Evolutionary conservation across 805 yeast species (phyloP).

Genomic region (Blastobotrys terrestris): DNA sequence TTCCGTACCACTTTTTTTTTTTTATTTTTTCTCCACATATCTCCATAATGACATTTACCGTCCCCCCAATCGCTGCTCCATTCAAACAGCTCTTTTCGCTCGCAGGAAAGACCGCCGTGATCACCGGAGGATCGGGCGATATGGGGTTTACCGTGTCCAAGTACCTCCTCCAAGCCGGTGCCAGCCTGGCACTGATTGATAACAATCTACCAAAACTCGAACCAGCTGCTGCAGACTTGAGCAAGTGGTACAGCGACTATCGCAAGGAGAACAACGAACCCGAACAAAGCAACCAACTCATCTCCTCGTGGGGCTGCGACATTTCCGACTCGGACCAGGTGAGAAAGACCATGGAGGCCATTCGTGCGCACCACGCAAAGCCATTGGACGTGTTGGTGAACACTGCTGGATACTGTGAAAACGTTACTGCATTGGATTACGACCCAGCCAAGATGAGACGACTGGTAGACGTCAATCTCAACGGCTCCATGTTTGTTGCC

Average conservation of each 20-base stretch:
- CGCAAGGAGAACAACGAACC: conserved; percentile 3
- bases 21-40: background rate
- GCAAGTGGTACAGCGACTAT: conserved; percentile 39
- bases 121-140: conserved; percentile 83
- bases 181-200: conserved; percentile 68
- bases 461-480: conserved; percentile 61
- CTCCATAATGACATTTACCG: background rate
- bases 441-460: conserved; percentile 65
- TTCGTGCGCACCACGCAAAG: conserved; percentile 52
- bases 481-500: conserved; percentile 71
- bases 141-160: conserved; percentile 58
- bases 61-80: conserved; percentile 3
- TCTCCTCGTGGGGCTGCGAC: conserved; percentile 65
- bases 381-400: conserved; percentile 62
- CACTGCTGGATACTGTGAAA: conserved; percentile 83
- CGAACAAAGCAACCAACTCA: conserved; percentile 12
- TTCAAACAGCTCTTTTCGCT: conserved; percentile 20
- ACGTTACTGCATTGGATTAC: conserved; percentile 70
- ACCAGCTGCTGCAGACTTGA: conserved; percentile 46
- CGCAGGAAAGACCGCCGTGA: conserved; percentile 55
- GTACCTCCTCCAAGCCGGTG: conserved; percentile 70
- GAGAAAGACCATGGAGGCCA: conserved; percentile 45
- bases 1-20: no score
- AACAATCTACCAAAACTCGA: conserved; percentile 55
- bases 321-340: conserved; percentile 60